A percentile compares a stretch with the other conserved stretches of the same genome.
Evolutionary conservation across 164 flowering plant species (phyloP).

Genomic region (Macadamia integrifolia): DNA sequence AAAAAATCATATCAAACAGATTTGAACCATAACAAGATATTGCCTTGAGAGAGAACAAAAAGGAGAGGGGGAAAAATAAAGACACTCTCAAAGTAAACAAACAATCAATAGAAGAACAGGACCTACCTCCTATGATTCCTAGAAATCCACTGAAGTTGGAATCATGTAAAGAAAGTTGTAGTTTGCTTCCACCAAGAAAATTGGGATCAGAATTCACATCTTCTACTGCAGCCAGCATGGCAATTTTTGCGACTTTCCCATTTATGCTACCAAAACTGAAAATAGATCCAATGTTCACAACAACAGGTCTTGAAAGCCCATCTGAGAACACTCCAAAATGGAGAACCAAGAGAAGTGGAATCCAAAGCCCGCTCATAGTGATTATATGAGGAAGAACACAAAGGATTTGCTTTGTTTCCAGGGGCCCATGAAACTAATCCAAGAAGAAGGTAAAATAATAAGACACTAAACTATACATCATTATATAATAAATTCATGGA

Average conservation of each 20-base stretch:
- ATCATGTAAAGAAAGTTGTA: slow-evolving; percentile 40
- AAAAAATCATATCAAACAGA: neutral
- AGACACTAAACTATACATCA: neutral
- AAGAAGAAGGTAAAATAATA: neutral
- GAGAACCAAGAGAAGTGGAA: slow-evolving; percentile 9
- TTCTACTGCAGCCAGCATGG: slow-evolving; percentile 60
- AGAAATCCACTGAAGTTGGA: slow-evolving; percentile 59
- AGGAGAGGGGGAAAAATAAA: too few species aligned
- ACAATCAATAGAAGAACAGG: slow-evolving; percentile 1
- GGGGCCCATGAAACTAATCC: neutral
- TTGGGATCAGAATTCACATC: slow-evolving; percentile 62
- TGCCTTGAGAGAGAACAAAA: too few species aligned
- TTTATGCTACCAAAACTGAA: slow-evolving; percentile 37
- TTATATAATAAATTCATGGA: neutral
- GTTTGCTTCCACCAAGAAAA: slow-evolving; percentile 51
- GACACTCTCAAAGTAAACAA: neutral
- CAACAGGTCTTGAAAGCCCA: slow-evolving; percentile 20
- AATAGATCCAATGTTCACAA: slow-evolving; percentile 57
- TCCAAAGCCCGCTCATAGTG: slow-evolving; percentile 14
- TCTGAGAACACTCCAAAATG: slow-evolving; percentile 8
- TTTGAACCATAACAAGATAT: neutral
- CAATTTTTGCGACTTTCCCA: slow-evolving; percentile 56
- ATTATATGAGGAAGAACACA: neutral
- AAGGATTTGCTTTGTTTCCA: neutral
- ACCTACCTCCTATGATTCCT: slow-evolving; percentile 54